These are phyloP conservation scores for Chrysosphaeria jannelii DNA, from an alignment of 2,329 filamentous ascomycete species.

Conservation along the genomic window DNA sequence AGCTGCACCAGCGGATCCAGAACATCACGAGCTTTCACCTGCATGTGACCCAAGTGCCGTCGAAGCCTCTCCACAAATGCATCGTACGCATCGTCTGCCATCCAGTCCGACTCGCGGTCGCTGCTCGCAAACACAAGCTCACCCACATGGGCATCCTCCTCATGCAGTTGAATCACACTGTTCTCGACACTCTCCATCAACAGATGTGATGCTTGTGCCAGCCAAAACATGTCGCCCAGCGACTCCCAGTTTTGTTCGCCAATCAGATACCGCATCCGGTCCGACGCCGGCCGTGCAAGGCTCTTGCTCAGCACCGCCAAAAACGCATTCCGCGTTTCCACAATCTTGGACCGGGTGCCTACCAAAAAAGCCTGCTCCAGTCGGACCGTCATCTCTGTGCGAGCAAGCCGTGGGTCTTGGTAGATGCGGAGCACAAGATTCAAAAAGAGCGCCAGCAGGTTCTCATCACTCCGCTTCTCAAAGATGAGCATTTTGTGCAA, in stretches of 20 bases:
- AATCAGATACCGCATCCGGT: constrained; percentile 67
- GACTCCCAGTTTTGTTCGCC: constrained; percentile 93
- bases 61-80: constrained; percentile 46
- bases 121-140: constrained; percentile 48
- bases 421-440: constrained; percentile 95
- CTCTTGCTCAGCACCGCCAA: constrained; percentile 90
- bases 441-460: constrained; percentile 73
- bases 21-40: constrained; percentile 65
- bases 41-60: constrained; percentile 58
- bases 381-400: constrained; percentile 82
- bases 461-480: constrained; percentile 55
- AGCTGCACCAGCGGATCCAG: constrained; percentile 75
- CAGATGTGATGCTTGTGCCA: constrained; percentile 79
- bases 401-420: constrained; percentile 82
- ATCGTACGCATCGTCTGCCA: constrained; percentile 62
- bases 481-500: constrained; percentile 98
- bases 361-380: constrained; percentile 97
- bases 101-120: constrained; percentile 26
- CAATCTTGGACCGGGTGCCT: constrained; percentile 70
- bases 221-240: constrained; percentile 81
- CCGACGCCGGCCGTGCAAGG: constrained; percentile 71
- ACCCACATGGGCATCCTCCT: constrained; percentile 57
- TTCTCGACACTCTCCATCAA: constrained; percentile 77
- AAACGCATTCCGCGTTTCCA: constrained; percentile 91
- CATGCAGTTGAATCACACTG: constrained; percentile 43